Conservation (phyloP, 73 alveolate species). For the Tetrahymena malaccensis region DNA sequence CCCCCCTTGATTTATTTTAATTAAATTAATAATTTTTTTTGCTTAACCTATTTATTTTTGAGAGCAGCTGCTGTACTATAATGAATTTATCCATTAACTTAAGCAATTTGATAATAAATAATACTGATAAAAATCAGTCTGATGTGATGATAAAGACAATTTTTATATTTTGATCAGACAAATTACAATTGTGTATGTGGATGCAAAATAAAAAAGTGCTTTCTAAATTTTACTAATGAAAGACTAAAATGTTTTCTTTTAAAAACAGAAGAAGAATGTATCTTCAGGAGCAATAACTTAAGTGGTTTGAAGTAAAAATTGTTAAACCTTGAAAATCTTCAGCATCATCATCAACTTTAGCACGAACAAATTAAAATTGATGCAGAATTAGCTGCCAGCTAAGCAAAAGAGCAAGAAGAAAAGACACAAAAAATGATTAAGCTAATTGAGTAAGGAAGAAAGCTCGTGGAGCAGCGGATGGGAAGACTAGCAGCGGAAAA, state of each 20-base stretch:
- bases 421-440: neutral
- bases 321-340: neutral
- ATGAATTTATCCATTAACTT: neutral
- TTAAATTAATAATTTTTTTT: neutral
- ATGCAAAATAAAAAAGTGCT: neutral
- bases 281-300: neutral
- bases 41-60: neutral
- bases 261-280: neutral
- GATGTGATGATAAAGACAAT: neutral
- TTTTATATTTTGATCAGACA: neutral
- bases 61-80: neutral
- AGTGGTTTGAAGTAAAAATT: neutral
- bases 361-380: neutral
- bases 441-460: neutral
- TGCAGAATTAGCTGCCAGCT: neutral
- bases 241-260: neutral
- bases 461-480: conserved; percentile 2
- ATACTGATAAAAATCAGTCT: neutral
- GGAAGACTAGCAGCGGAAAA: conserved; percentile 2
- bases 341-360: neutral
- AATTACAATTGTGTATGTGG: neutral
- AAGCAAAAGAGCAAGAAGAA: neutral
- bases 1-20: neutral
- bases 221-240: neutral
- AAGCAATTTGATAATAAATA: neutral